phyloP scores from a whole-genome alignment of 2,329 filamentous ascomycete species.

The Mycosphaerella sp. region DNA sequence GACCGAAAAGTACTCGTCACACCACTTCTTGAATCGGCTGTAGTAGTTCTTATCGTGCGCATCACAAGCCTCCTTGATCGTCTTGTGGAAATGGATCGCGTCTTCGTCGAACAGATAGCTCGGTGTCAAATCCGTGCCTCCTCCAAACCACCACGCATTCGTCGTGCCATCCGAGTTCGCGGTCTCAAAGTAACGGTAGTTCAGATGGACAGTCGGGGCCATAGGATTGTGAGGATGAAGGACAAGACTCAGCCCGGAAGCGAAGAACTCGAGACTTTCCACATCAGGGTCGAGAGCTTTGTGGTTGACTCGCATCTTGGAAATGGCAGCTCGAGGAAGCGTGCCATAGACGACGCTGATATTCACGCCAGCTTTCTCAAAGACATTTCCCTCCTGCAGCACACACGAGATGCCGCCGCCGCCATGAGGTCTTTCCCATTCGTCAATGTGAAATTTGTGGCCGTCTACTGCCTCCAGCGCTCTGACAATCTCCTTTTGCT shows the following conservation, averaged over 20 bases:
- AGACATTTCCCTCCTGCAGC: slow-evolving; percentile 90
- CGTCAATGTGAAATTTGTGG: slow-evolving; percentile 71
- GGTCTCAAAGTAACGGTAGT: slow-evolving; percentile 98
- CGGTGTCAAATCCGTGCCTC: slow-evolving; percentile 88
- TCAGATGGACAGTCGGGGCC: slow-evolving; percentile 94
- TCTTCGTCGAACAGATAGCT: slow-evolving; percentile 95
- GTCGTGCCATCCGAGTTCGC: slow-evolving; percentile 71
- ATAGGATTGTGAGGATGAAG: slow-evolving; percentile 92
- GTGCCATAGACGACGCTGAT: slow-evolving; percentile 92
- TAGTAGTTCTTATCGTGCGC: slow-evolving; percentile 90
- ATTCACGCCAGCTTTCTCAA: slow-evolving; percentile 96
- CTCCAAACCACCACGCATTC: slow-evolving; percentile 97
- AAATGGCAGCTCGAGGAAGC: slow-evolving; percentile 77
- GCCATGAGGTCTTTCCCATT: slow-evolving; percentile 80
- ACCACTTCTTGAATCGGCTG: slow-evolving; percentile 94
- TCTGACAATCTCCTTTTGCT: slow-evolving; percentile 80
- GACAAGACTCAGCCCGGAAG: slow-evolving; percentile 85
- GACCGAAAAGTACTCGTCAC: slow-evolving; percentile 93
- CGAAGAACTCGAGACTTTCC: slow-evolving; percentile 88
- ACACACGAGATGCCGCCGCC: slow-evolving; percentile 93
- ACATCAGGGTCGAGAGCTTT: slow-evolving; percentile 76
- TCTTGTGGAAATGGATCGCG: slow-evolving; percentile 91
- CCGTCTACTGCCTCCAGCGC: slow-evolving; percentile 81
- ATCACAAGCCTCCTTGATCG: slow-evolving; percentile 88
- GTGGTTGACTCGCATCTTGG: slow-evolving; percentile 91